Evolutionary conservation across 129 eudicot genomes (phyloP), one percentile per base, ranked within the genome.

Genomic region (Artemisia argyi): DNA sequence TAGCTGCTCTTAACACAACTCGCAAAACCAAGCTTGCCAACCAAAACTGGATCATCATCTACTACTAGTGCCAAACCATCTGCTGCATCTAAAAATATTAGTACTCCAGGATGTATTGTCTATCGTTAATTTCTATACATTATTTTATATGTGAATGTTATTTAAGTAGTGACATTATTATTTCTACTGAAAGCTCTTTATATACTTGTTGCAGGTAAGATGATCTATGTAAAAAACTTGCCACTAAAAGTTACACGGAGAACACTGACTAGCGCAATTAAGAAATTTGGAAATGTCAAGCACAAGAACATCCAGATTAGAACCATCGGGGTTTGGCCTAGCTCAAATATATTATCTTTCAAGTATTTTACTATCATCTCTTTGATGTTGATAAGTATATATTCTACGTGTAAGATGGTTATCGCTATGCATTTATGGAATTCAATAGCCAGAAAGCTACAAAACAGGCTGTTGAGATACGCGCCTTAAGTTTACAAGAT

Each of bases 391-490:
- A 28, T 42, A 30, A 42, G 11, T 20, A 28, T 35, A n/a, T 59
- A 39, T 14, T 54, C n/a, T 64, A 14, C 53, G 19, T 64, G 3
- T 53, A 78, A 77, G 82, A 78, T 65, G 82, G 77, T 3, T 78
- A 53, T 50, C 55, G 67, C 26, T 78, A 44, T 78, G 82, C 72
- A 1, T 65, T 78, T 56, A 58, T 72, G 24, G 73, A 78, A 50
- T 78, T 78, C 65, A 54, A 56, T 49, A 15, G 46, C 15, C 50
- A 52, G 1, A 71, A 48, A 46, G 74, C 69, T 55, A 78, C 82
- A 24, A 56, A 53, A 7, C 47, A 19, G 26, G 73, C 78, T 5
- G 49, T 78, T 54, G 51, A 72, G 82, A 78, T 78, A 72, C 17
- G 30, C 15, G 28, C 50, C 24, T 15, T 39, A 6, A 35, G 18